phyloP scores from a whole-genome alignment of 345 rosid species.

The Salix arbutifolia region DNA sequence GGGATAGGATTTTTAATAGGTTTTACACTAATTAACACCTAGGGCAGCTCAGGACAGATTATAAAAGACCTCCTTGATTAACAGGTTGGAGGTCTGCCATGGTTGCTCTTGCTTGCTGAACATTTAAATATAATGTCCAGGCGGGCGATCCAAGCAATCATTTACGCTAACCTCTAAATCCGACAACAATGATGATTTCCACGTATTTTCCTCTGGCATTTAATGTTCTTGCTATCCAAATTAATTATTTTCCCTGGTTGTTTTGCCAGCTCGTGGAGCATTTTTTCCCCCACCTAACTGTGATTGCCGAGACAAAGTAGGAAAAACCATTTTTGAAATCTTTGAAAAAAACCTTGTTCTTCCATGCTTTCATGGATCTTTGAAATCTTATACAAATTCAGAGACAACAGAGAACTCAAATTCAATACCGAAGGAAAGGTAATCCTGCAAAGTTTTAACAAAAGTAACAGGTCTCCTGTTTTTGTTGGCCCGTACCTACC shows the following conservation, averaged over 20 bases:
- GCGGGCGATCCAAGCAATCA: neutral
- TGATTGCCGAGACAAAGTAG: neutral
- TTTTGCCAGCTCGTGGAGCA: neutral
- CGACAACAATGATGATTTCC: neutral
- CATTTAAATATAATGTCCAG: neutral
- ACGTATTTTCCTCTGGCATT: neutral
- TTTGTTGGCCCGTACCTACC: slow-evolving; percentile 42
- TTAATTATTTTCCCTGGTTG: too few relatives aligned
- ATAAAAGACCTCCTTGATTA: neutral
- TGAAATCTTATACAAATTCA: neutral
- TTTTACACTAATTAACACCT: neutral
- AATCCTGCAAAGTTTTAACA: neutral
- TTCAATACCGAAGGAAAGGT: neutral
- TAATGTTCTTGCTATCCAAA: neutral
- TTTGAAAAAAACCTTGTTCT: neutral
- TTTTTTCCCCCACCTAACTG: neutral
- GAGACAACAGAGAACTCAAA: too few relatives aligned
- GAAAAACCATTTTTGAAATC: neutral
- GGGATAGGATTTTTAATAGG: neutral
- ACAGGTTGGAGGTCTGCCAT: neutral
- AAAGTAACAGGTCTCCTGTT: neutral
- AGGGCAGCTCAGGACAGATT: neutral
- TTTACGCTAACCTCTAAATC: neutral
- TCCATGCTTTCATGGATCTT: neutral
- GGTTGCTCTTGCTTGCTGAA: neutral